A percentile compares a stretch with the other conserved stretches of the same genome.
These are phyloP conservation scores for Spathaspora sp. DNA, from an alignment of 1,139 yeast genomes.

Conservation along the genomic window DNA sequence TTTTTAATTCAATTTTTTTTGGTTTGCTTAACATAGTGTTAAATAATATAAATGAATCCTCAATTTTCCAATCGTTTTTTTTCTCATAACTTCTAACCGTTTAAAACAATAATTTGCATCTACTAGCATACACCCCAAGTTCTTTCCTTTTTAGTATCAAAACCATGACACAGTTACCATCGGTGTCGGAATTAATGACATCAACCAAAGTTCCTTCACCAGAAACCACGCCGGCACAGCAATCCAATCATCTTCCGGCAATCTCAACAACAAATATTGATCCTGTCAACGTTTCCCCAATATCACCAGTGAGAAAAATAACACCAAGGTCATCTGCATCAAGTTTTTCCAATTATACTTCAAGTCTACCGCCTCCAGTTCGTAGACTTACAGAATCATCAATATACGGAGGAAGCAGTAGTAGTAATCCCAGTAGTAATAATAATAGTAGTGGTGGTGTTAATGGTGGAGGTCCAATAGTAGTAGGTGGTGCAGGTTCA, in stretches of 20 bases:
- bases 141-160: neutral
- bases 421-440: neutral
- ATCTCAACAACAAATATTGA: slow-evolving; percentile 5
- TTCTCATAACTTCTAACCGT: neutral
- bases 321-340: slow-evolving; percentile 4
- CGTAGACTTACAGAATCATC: slow-evolving; percentile 21
- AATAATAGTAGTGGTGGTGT: neutral
- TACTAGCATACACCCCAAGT: neutral
- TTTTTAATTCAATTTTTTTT: neutral
- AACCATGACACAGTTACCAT: slow-evolving; percentile 35
- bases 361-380: slow-evolving; percentile 14
- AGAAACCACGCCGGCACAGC: slow-evolving; percentile 2
- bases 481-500: slow-evolving; percentile 3
- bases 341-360: slow-evolving; percentile 6
- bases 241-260: slow-evolving; percentile 4
- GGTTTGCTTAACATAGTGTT: neutral
- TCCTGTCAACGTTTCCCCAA: slow-evolving; percentile 9
- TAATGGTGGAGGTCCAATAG: neutral
- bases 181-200: slow-evolving; percentile 34
- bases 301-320: slow-evolving; percentile 6
- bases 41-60: slow-evolving; percentile 1
- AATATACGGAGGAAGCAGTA: slow-evolving; percentile 4
- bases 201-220: slow-evolving; percentile 9
- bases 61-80: slow-evolving; percentile 1
- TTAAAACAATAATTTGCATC: neutral